A percentile compares a stretch with the other conserved stretches of the same genome.
phyloP scores from a whole-genome alignment of 768 basidiomycete species.

The Butyriboletus loyo region DNA sequence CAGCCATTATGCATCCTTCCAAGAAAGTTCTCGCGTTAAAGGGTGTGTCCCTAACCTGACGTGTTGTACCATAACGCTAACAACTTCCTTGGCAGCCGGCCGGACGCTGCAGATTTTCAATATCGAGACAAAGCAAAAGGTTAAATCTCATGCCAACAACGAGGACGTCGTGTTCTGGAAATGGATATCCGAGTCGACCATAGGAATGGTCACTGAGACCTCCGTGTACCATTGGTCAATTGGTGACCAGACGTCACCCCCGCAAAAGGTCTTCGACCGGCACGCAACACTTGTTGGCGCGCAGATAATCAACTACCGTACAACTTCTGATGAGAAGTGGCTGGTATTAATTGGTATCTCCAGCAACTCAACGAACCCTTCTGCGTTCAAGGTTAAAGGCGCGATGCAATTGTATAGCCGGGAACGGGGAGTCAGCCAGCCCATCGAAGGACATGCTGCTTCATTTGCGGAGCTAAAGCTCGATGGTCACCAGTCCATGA shows the following conservation, averaged over 20 bases:
- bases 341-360: constrained; percentile 94
- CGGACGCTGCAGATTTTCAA: constrained; percentile 98
- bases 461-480: constrained; percentile 90
- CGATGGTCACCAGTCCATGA: constrained; percentile 80
- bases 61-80: constrained; percentile 1
- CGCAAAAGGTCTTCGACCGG: constrained; percentile 94
- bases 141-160: constrained; percentile 90
- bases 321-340: constrained; percentile 94
- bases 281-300: constrained; percentile 91
- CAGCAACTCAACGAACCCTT: constrained; percentile 87
- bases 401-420: constrained; percentile 95
- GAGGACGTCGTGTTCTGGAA: constrained; percentile 99
- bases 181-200: constrained; percentile 88
- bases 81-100: constrained; percentile 52
- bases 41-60: constrained; percentile 41
- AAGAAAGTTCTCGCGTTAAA: constrained; percentile 97
- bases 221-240: constrained; percentile 92
- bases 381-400: constrained; percentile 98
- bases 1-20: constrained; percentile 96
- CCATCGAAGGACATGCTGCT: constrained; percentile 98
- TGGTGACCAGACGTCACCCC: constrained; percentile 67
- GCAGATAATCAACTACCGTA: constrained; percentile 98
- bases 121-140: constrained; percentile 95
- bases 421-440: constrained; percentile 91
- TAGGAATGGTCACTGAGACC: constrained; percentile 94